Conservation (phyloP, 1,139 yeast species). For the Diutina scorzettiae region DNA sequence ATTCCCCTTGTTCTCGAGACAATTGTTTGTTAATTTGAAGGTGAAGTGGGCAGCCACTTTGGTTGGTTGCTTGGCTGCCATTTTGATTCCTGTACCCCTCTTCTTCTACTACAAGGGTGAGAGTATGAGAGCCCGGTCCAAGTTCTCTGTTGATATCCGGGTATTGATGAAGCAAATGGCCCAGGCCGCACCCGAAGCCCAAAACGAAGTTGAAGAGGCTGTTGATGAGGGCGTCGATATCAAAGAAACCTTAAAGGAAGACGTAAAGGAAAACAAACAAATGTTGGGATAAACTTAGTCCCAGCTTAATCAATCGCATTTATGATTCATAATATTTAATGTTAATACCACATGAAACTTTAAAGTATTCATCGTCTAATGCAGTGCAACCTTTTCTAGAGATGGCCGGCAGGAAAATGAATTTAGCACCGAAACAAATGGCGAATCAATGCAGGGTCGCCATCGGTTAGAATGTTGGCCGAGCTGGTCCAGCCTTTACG, state of each 20-base stretch:
- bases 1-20: conserved; percentile 38
- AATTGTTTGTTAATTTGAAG: conserved; percentile 65
- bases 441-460: too few relatives aligned
- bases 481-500: too few relatives aligned
- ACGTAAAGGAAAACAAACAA: neutral
- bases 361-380: too few relatives aligned
- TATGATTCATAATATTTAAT: too few relatives aligned
- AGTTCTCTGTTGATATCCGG: conserved; percentile 32
- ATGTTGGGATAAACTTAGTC: neutral
- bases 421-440: too few relatives aligned
- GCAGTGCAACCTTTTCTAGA: too few relatives aligned
- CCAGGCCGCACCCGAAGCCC: neutral
- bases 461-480: too few relatives aligned
- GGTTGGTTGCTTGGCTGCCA: conserved; percentile 54
- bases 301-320: neutral
- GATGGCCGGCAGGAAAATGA: too few relatives aligned
- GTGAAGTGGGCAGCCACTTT: conserved; percentile 77
- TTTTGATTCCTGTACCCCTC: conserved; percentile 59
- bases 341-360: neutral
- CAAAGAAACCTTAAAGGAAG: neutral
- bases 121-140: conserved; percentile 45
- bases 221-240: neutral
- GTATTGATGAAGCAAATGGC: neutral
- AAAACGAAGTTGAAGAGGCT: neutral
- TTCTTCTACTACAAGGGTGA: conserved; percentile 58